Evolutionary conservation across 2,329 filamentous ascomycete genomes (phyloP).

Genomic region (Pseudopyricularia cyperi): DNA sequence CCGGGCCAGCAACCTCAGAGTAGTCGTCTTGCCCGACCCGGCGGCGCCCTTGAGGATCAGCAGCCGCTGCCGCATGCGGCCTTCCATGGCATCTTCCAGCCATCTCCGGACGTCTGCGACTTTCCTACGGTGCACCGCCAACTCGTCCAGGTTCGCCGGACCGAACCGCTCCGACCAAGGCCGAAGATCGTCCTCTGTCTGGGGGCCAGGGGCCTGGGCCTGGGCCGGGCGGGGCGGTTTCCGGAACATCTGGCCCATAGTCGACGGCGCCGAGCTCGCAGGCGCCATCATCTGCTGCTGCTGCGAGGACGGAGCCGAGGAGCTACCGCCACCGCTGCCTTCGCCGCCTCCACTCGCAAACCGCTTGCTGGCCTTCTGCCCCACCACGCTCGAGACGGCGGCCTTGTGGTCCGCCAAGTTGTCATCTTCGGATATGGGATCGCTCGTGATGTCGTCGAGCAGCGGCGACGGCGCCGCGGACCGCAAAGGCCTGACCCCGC

Average conservation of each 20-base stretch:
- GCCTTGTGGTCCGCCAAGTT: conserved; percentile 37
- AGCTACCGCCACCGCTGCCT: conserved; percentile 15
- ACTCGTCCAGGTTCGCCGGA: conserved; percentile 62
- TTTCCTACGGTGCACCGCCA: conserved; percentile 92
- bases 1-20: conserved; percentile 62
- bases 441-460: conserved; percentile 37
- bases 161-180: conserved; percentile 85
- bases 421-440: conserved; percentile 49
- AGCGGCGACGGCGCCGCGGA: conserved; percentile 11
- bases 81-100: conserved; percentile 62
- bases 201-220: conserved; percentile 4
- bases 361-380: conserved; percentile 41
- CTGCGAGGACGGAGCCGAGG: conserved; percentile 7
- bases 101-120: conserved; percentile 74
- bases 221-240: conserved; percentile 22
- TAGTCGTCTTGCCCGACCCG: conserved; percentile 87
- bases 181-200: conserved; percentile 40
- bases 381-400: conserved; percentile 39
- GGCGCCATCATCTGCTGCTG: conserved; percentile 5
- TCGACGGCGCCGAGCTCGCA: conserved; percentile 7
- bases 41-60: conserved; percentile 82
- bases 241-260: conserved; percentile 38
- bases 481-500: conserved; percentile 3
- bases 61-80: conserved; percentile 54
- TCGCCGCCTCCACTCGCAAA: too few species aligned